Evolutionary conservation across 1,139 yeast species (phyloP).

Genomic region (Wickerhamomyces sp.): DNA sequence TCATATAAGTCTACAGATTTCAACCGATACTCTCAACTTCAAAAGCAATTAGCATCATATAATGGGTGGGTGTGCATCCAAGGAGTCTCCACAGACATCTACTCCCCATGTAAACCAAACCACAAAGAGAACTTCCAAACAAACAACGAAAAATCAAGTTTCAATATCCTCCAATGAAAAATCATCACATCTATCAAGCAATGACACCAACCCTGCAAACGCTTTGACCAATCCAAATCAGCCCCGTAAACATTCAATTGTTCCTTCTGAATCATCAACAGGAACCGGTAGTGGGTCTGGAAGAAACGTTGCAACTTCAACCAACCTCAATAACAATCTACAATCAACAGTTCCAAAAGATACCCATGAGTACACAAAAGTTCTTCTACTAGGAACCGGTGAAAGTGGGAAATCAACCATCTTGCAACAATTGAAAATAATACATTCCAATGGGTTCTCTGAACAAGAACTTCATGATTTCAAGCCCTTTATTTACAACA

Average conservation of each 20-base stretch:
- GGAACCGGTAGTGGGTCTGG: slow-evolving; percentile 1
- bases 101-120: slow-evolving; percentile 1
- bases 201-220: neutral
- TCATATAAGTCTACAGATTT: neutral
- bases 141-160: slow-evolving; percentile 2
- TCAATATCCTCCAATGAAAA: slow-evolving; percentile 10
- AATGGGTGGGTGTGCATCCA: slow-evolving; percentile 30
- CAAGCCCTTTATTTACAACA: slow-evolving; percentile 65
- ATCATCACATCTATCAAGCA: slow-evolving; percentile 3
- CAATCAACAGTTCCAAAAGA: slow-evolving; percentile 10
- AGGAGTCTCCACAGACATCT: slow-evolving; percentile 12
- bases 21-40: too few species aligned
- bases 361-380: slow-evolving; percentile 46
- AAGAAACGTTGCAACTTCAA: slow-evolving; percentile 3
- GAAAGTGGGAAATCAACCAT: slow-evolving; percentile 79
- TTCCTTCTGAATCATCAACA: slow-evolving; percentile 15
- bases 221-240: neutral
- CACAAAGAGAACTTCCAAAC: slow-evolving; percentile 1
- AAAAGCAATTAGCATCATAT: neutral
- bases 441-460: slow-evolving; percentile 67
- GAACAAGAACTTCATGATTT: slow-evolving; percentile 60
- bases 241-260: slow-evolving; percentile 16
- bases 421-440: slow-evolving; percentile 67
- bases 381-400: slow-evolving; percentile 68
- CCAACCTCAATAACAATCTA: slow-evolving; percentile 2